phyloP scores from a whole-genome alignment of 2,329 filamentous ascomycete genomes.

The Penicillium sp. region DNA sequence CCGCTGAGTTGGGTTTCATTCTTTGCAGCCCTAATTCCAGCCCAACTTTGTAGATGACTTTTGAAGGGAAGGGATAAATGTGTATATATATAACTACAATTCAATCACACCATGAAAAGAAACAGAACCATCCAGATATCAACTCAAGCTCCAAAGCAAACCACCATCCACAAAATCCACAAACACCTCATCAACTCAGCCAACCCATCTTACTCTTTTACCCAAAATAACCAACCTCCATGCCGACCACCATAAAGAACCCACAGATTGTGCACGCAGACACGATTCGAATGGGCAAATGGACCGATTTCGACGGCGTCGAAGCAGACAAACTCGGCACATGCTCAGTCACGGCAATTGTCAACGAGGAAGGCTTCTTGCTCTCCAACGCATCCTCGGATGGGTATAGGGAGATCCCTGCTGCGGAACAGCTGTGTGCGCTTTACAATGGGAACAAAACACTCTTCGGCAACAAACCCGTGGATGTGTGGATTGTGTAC shows the following conservation, averaged over 20 bases:
- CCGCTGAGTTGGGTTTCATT: neutral
- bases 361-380: constrained; percentile 2
- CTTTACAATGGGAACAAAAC: neutral
- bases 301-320: neutral
- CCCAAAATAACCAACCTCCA: neutral
- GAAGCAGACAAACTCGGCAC: neutral
- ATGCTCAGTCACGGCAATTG: neutral
- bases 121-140: neutral
- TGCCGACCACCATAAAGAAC: neutral
- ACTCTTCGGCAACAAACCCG: neutral
- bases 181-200: neutral
- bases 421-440: neutral
- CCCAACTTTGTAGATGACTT: neutral
- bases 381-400: neutral
- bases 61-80: neutral
- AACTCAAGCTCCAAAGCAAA: neutral
- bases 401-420: neutral
- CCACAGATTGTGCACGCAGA: neutral
- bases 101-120: neutral
- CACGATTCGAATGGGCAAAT: neutral
- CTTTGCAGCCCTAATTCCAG: constrained; percentile 6
- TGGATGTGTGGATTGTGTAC: constrained; percentile 4
- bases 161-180: neutral
- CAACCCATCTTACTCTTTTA: neutral
- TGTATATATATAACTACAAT: neutral